Conservation (phyloP, 2,329 filamentous ascomycete species). For the Elsinoe australis region DNA sequence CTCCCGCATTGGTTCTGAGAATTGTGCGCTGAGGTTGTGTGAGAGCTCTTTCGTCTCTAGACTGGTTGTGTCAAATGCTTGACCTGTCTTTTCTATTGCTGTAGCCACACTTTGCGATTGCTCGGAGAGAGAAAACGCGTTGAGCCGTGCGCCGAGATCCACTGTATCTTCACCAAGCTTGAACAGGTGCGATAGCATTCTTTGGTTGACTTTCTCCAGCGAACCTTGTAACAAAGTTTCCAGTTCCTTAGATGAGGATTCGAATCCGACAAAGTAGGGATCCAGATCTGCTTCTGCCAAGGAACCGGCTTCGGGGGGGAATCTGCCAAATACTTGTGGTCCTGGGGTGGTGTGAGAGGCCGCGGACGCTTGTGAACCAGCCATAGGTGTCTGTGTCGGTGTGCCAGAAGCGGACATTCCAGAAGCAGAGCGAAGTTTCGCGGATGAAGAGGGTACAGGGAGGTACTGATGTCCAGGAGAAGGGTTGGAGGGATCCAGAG, state of each 20-base stretch:
- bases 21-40: constrained; percentile 78
- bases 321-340: constrained; percentile 64
- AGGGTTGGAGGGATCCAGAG: constrained; percentile 87
- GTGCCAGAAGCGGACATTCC: constrained; percentile 43
- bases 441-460: constrained; percentile 74
- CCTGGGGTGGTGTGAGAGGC: constrained; percentile 52
- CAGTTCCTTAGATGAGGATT: constrained; percentile 82
- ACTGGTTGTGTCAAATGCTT: constrained; percentile 92
- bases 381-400: constrained; percentile 47
- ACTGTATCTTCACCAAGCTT: constrained; percentile 79
- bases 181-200: constrained; percentile 77
- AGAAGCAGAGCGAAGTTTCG: constrained; percentile 62
- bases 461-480: constrained; percentile 79
- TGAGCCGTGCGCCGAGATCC: constrained; percentile 91
- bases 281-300: constrained; percentile 86
- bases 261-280: constrained; percentile 91
- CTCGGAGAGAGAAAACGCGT: constrained; percentile 92
- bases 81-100: constrained; percentile 88
- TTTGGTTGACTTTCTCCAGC: constrained; percentile 93
- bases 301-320: constrained; percentile 68
- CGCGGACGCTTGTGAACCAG: constrained; percentile 43
- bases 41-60: constrained; percentile 91
- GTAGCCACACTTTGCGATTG: constrained; percentile 79
- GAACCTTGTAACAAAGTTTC: constrained; percentile 82
- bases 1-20: constrained; percentile 96